phyloP scores from a whole-genome alignment of 1,284 basidiomycete genomes.

The Neotropicomus parvogracilis region DNA sequence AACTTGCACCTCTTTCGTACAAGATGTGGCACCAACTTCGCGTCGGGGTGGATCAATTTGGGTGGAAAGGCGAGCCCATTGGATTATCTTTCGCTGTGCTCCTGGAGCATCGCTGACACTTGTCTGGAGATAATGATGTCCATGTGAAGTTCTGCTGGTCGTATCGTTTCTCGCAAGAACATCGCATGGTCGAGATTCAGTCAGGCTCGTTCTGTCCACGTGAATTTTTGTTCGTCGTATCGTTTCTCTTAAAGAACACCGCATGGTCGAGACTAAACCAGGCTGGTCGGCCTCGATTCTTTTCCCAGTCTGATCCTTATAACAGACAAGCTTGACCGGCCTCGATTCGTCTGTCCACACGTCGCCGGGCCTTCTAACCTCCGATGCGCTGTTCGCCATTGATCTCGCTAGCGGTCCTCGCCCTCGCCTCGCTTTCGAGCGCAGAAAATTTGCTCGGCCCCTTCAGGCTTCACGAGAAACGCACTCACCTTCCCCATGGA shows the following conservation, averaged over 20 bases:
- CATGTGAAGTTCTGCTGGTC: neutral
- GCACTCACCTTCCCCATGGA: constrained; percentile 29
- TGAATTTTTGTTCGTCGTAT: neutral
- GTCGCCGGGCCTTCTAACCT: neutral
- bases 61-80: too few species aligned
- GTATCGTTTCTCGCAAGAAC: neutral
- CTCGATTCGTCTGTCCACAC: neutral
- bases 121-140: too few species aligned
- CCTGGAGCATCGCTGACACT: too few species aligned
- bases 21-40: too few species aligned
- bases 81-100: too few species aligned
- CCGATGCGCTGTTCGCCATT: constrained; percentile 9
- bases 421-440: constrained; percentile 10
- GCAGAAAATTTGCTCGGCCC: constrained; percentile 5
- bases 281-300: too few species aligned
- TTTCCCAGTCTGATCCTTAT: neutral
- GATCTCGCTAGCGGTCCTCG: constrained; percentile 11
- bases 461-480: constrained; percentile 32
- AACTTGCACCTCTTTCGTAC: too few species aligned
- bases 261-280: neutral
- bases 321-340: neutral
- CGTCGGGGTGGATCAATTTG: too few species aligned
- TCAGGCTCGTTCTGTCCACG: too few species aligned
- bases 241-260: neutral
- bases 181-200: neutral